These are phyloP conservation scores for Cutaneotrichosporon spelunceum DNA, from an alignment of 1,284 basidiomycete genomes.

Conservation along the genomic window DNA sequence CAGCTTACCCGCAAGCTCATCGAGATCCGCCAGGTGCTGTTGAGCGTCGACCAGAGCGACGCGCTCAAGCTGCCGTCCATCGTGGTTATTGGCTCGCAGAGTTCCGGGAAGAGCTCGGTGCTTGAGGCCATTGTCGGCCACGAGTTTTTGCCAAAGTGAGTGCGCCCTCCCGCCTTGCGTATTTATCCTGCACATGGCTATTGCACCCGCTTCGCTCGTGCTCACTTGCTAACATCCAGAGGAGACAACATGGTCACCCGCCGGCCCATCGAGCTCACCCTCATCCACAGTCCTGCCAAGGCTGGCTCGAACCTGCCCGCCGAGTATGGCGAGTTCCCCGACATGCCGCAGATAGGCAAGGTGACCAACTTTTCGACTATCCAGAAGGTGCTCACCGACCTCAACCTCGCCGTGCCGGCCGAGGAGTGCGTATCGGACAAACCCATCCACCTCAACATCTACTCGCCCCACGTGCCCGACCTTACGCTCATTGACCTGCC, in stretches of 20 bases:
- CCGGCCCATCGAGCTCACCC: conserved; percentile 93
- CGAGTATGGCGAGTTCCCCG: conserved; percentile 94
- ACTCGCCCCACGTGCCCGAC: conserved; percentile 93
- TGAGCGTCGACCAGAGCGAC: conserved; percentile 93
- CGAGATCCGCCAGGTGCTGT: conserved; percentile 87
- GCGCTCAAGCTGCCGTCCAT: conserved; percentile 91
- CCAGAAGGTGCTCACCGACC: conserved; percentile 87
- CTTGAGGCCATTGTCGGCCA: conserved; percentile 97
- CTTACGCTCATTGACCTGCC: conserved; percentile 95
- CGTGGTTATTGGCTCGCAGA: conserved; percentile 97
- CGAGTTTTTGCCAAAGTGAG: conserved; percentile 94
- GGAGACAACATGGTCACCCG: conserved; percentile 99
- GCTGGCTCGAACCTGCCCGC: conserved; percentile 58
- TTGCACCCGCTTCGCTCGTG: conserved; percentile 2
- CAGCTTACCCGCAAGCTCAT: conserved; percentile 93
- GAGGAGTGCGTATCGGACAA: conserved; percentile 88
- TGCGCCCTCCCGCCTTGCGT: conserved; percentile 13
- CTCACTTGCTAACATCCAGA: conserved; percentile 53
- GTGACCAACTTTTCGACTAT: conserved; percentile 86
- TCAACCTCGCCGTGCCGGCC: conserved; percentile 88
- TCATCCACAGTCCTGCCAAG: conserved; percentile 77
- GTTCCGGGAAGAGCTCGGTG: conserved; percentile 95
- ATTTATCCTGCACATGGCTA: background rate
- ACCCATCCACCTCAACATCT: conserved; percentile 93
- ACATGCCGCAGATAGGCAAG: conserved; percentile 64